Evolutionary conservation across 2,329 filamentous ascomycete species (phyloP).

Genomic region (Arthrobotrys megalospora): DNA sequence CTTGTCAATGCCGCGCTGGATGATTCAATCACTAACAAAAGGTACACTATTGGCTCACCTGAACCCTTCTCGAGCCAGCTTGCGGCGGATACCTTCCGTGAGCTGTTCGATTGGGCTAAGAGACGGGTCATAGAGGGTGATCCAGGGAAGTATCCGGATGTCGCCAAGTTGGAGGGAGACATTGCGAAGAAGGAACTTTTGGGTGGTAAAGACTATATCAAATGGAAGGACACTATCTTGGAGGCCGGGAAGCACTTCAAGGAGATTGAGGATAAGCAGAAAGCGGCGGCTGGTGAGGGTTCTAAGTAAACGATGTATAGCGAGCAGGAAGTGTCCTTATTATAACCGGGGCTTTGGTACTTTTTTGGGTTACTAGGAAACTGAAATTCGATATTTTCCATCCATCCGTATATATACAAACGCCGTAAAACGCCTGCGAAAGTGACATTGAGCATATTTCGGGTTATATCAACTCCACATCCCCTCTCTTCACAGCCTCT

Average conservation of each 20-base stretch:
- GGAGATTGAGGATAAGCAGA: constrained; percentile 64
- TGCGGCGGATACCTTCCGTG: constrained; percentile 69
- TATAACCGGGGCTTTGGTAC: neutral
- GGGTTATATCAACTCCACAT: constrained; percentile 65
- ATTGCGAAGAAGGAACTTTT: constrained; percentile 67
- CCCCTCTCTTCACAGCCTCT: constrained; percentile 65
- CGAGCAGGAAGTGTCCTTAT: no score
- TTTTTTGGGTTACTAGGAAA: neutral
- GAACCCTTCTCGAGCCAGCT: constrained; percentile 70
- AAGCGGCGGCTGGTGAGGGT: neutral
- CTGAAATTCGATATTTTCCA: neutral
- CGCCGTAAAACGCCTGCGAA: constrained; percentile 1
- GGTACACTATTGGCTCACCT: constrained; percentile 68
- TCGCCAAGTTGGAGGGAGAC: constrained; percentile 69
- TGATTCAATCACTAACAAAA: constrained; percentile 67
- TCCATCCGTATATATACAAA: constrained; percentile 12
- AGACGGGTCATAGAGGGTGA: constrained; percentile 66
- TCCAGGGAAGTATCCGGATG: constrained; percentile 66
- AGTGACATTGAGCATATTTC: neutral
- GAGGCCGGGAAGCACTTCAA: constrained; percentile 66
- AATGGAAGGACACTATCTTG: constrained; percentile 67
- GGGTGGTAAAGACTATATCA: constrained; percentile 66
- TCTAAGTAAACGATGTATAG: neutral
- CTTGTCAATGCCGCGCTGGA: constrained; percentile 69
- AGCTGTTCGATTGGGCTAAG: constrained; percentile 68